phyloP scores from a whole-genome alignment of 2,329 filamentous ascomycete species.

The Diplodia scrobiculata region DNA sequence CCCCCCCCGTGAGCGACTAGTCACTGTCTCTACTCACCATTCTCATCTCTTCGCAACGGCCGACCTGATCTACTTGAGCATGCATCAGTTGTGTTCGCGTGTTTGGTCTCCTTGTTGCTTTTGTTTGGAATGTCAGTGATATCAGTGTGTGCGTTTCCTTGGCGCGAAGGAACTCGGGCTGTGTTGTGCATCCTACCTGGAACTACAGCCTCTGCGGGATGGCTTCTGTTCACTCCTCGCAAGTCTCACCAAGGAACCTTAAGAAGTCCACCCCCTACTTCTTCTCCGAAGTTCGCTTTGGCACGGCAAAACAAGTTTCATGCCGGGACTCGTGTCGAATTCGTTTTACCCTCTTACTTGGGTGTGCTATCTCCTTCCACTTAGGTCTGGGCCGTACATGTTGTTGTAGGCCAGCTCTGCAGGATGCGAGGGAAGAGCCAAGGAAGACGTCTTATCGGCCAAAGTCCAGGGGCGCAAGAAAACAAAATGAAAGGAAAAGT shows the following conservation, averaged over 20 bases:
- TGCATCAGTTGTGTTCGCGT: background rate
- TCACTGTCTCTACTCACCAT: background rate
- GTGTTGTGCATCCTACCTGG: background rate
- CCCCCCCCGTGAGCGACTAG: background rate
- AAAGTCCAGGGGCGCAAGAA: background rate
- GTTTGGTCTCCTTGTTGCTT: background rate
- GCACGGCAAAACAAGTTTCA: constrained; percentile 2
- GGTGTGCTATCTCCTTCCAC: background rate
- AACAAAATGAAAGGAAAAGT: background rate
- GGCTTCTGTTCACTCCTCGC: background rate
- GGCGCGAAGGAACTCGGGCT: background rate
- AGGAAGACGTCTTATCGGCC: background rate
- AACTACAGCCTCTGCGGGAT: background rate
- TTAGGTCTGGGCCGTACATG: background rate
- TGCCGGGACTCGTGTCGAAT: constrained; percentile 26
- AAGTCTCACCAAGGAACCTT: background rate
- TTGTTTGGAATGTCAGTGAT: background rate
- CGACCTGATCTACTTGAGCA: background rate
- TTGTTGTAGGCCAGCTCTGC: background rate
- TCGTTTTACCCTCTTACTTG: background rate
- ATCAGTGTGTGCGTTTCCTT: background rate
- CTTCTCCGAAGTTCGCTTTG: constrained; percentile 9
- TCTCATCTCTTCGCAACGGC: constrained; percentile 8
- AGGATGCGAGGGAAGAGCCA: background rate
- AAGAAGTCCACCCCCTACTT: background rate